Evolutionary conservation across 306 rosid species (phyloP).

Genomic region (Carpinus fangiana): DNA sequence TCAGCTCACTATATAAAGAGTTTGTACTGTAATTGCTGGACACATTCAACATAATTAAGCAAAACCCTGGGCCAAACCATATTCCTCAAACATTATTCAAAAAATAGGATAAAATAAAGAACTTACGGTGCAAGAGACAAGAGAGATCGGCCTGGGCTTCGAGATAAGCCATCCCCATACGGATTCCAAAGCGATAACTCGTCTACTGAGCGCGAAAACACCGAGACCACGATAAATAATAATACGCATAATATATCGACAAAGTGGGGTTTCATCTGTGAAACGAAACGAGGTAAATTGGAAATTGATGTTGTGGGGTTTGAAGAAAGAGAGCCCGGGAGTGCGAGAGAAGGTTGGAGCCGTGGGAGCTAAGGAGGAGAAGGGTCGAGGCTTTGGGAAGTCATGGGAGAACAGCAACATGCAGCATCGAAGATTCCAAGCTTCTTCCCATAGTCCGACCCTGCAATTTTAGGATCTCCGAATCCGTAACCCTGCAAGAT

Average conservation of each 20-base stretch:
- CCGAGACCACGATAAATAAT: constrained; percentile 1
- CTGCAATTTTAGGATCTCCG: constrained; percentile 31
- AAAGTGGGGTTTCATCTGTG: constrained; percentile 31
- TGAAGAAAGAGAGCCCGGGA: background rate
- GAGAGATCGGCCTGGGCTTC: constrained; percentile 47
- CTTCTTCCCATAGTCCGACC: constrained; percentile 15
- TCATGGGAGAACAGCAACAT: background rate
- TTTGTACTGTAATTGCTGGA: background rate
- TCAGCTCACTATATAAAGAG: background rate
- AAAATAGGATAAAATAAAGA: background rate
- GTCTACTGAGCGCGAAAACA: background rate
- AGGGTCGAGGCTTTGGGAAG: background rate
- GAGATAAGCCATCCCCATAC: constrained; percentile 16
- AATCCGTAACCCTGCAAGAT: background rate
- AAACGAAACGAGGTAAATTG: constrained; percentile 2
- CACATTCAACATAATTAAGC: background rate
- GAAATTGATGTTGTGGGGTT: background rate
- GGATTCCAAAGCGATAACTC: constrained; percentile 20
- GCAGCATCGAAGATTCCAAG: constrained; percentile 38
- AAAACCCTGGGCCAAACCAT: background rate
- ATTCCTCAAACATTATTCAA: background rate
- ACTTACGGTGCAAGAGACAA: constrained; percentile 51
- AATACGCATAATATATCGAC: constrained; percentile 1
- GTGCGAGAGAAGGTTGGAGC: background rate
- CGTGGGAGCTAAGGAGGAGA: background rate